phyloP scores from a whole-genome alignment of 441 rosid species.

The Rhodomyrtus psidioides region DNA sequence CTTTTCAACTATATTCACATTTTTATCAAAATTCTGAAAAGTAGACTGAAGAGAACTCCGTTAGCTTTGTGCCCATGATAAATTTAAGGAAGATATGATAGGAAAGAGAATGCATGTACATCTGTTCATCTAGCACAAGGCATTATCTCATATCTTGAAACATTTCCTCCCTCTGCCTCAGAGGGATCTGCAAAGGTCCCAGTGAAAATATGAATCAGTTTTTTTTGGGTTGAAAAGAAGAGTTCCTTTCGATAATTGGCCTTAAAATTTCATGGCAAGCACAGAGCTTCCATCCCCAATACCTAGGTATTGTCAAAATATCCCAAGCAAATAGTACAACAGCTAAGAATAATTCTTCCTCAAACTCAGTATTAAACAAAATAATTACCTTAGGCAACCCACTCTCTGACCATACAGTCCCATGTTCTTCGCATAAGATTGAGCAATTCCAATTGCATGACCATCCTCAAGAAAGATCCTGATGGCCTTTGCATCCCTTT shows the following conservation, averaged over 20 bases:
- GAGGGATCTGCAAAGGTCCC: background rate
- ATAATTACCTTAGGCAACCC: slow-evolving; percentile 82
- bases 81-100: background rate
- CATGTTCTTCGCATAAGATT: slow-evolving; percentile 97
- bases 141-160: background rate
- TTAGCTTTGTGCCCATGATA: background rate
- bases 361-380: background rate
- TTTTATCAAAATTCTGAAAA: background rate
- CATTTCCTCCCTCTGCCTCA: background rate
- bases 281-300: background rate
- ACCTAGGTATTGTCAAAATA: background rate
- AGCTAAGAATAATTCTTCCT: background rate
- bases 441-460: slow-evolving; percentile 81
- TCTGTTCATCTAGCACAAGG: background rate
- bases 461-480: slow-evolving; percentile 93
- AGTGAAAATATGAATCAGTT: background rate
- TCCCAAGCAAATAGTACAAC: background rate
- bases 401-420: slow-evolving; percentile 98
- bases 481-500: slow-evolving; percentile 85
- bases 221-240: background rate
- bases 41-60: background rate
- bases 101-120: background rate
- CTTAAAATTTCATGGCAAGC: background rate
- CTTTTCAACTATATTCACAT: background rate
- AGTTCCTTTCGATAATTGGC: background rate